These are phyloP conservation scores for Macrotyloma uniflorum DNA, from an alignment of 306 rosid species.

Conservation along the genomic window DNA sequence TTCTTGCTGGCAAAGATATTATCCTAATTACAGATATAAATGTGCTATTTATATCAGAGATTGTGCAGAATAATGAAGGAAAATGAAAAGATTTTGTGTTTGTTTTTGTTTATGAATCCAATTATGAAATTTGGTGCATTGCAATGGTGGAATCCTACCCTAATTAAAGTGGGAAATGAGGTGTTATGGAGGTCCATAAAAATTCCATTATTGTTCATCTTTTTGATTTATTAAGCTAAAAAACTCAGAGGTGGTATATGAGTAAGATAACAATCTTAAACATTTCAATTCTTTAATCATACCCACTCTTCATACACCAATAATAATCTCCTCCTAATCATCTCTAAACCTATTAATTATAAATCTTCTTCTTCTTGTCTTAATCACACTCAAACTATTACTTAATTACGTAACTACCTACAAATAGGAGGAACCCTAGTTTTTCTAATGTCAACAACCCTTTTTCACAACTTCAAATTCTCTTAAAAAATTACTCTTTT, in stretches of 20 bases:
- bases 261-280: conserved; percentile 33
- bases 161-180: conserved; percentile 11
- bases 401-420: background rate
- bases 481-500: too few species aligned
- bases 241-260: conserved; percentile 29
- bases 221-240: conserved; percentile 1
- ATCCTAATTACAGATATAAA: too few species aligned
- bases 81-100: too few species aligned
- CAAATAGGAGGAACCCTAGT: too few species aligned
- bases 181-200: conserved; percentile 15
- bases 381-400: background rate
- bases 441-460: too few species aligned
- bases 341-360: background rate
- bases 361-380: background rate
- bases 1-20: too few species aligned
- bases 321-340: background rate
- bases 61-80: too few species aligned
- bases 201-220: conserved; percentile 9
- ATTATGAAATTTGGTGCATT: too few species aligned
- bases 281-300: background rate
- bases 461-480: too few species aligned
- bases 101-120: too few species aligned
- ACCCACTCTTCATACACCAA: background rate
- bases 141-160: background rate
- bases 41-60: too few species aligned